Evolutionary conservation across 2,329 filamentous ascomycete genomes (phyloP), one percentile per base, ranked within the genome.

Genomic region (Cladosporium sp.): DNA sequence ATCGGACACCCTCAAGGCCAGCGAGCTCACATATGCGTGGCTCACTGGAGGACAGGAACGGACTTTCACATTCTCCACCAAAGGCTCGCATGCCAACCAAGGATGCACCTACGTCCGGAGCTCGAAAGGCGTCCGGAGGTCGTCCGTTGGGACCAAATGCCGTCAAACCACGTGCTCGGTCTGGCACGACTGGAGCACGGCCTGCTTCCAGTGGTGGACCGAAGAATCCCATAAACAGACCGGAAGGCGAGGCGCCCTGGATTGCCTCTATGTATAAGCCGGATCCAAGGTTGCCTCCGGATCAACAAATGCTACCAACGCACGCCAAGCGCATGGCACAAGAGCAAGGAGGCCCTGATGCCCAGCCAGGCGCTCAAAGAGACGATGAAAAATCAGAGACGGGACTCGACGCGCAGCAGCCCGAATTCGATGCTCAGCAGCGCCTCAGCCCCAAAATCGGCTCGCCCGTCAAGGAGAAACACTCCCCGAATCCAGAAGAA

Each of bases 161-260:
- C 5, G 13, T 18, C 14, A 54, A 54, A 31, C 35, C 54, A 5
- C 54, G 54, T 8, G 43, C 50, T 14, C 40, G 43, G 10, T 55
- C 53, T 14, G 43, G 49, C 3, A 53, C 55, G 3, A 40, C 48
- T 3, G 49, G 46, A 18, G 42, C 37, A 14, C 61, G 38, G n/a
- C 61, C 64, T 16, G 54, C 55, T 3, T 65, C 62, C 1, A 60
- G 61, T 43, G 58, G 57, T 22, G 59, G 58, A 8, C 77, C 63
- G 66, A 77, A 69, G 81, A 89, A 72, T 74, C 83, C 55, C 83
- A 88, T 79, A 60, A 51, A 58, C 10, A 87, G 85, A 65, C 91
- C 91, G 0, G 93, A 97, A 74, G 93, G 93, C 16, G 92, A 97
- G 50, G 90, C 93, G 9, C 93, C 93, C 48, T 98, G 93, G 93